These are phyloP conservation scores for Alternaria viburni DNA, from an alignment of 2,329 filamentous ascomycete species.

Conservation along the genomic window DNA sequence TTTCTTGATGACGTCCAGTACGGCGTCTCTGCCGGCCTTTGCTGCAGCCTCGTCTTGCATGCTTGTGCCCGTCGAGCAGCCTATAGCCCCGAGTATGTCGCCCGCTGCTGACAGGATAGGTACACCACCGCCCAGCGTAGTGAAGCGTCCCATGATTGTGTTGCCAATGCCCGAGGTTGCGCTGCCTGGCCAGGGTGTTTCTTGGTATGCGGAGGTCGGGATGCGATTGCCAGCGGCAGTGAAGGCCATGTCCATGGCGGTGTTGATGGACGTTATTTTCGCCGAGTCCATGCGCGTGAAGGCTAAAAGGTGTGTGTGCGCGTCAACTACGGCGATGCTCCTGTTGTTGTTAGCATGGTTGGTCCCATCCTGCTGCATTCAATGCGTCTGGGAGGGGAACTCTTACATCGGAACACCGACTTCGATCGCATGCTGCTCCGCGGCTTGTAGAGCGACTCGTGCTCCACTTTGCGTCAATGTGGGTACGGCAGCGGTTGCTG, in stretches of 20 bases:
- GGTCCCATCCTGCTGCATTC: not conserved
- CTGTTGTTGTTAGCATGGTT: constrained; percentile 25
- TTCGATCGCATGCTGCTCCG: constrained; percentile 32
- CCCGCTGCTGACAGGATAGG: constrained; percentile 56
- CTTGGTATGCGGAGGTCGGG: constrained; percentile 59
- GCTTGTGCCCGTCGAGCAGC: constrained; percentile 61
- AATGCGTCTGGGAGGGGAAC: not conserved
- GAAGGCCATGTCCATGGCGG: constrained; percentile 67
- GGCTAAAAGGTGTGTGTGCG: constrained; percentile 51
- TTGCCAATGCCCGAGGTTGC: constrained; percentile 57
- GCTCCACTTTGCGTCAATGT: constrained; percentile 42
- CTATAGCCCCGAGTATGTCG: constrained; percentile 59
- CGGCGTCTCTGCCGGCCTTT: constrained; percentile 57
- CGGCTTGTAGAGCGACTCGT: constrained; percentile 35
- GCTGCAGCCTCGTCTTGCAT: constrained; percentile 60
- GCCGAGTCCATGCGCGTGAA: constrained; percentile 56
- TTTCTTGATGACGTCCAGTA: constrained; percentile 39
- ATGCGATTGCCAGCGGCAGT: constrained; percentile 61
- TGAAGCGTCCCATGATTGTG: constrained; percentile 58
- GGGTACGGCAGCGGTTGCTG: constrained; percentile 23
- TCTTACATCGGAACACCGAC: constrained; percentile 44
- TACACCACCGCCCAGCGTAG: constrained; percentile 59
- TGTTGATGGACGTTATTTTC: constrained; percentile 60
- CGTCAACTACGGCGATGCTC: constrained; percentile 57
- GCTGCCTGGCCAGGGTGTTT: constrained; percentile 58